These are phyloP conservation scores for Prunus yedoensis DNA, from an alignment of 331 rosid genomes.

Conservation along the genomic window DNA sequence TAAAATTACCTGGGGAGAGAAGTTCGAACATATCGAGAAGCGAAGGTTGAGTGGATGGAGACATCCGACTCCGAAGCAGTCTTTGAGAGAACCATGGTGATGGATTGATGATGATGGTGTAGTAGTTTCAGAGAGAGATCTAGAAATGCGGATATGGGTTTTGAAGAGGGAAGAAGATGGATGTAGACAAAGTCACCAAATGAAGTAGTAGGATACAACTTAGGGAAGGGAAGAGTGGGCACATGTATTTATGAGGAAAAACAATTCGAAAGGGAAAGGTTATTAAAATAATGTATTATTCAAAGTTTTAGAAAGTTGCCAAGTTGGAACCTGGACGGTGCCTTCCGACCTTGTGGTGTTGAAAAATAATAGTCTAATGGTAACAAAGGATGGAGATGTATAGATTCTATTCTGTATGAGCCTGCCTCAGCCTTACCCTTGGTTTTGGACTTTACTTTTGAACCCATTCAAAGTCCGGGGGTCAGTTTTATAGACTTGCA, in stretches of 20 bases:
- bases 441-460: not conserved
- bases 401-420: not conserved
- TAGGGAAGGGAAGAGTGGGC: not conserved
- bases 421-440: not conserved
- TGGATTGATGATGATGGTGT: not conserved
- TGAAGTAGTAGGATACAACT: not conserved
- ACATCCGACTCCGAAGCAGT: slow-evolving; percentile 53
- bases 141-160: not conserved
- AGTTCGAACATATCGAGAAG: slow-evolving; percentile 80
- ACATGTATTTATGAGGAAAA: not conserved
- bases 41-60: slow-evolving; percentile 78
- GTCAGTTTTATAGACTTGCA: not conserved
- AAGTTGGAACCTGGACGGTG: not conserved
- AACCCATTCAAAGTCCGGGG: not conserved
- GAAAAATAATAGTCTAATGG: too few relatives aligned
- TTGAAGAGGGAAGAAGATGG: not conserved
- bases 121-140: not conserved
- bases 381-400: too few relatives aligned
- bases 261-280: not conserved
- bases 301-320: too few relatives aligned
- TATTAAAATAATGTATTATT: not conserved
- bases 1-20: slow-evolving; percentile 63
- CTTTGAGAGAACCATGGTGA: slow-evolving; percentile 69
- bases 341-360: not conserved
- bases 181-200: not conserved